Base-by-base conservation (phyloP, 129 eudicot genomes). In the Flaveria ramosissima region DNA sequence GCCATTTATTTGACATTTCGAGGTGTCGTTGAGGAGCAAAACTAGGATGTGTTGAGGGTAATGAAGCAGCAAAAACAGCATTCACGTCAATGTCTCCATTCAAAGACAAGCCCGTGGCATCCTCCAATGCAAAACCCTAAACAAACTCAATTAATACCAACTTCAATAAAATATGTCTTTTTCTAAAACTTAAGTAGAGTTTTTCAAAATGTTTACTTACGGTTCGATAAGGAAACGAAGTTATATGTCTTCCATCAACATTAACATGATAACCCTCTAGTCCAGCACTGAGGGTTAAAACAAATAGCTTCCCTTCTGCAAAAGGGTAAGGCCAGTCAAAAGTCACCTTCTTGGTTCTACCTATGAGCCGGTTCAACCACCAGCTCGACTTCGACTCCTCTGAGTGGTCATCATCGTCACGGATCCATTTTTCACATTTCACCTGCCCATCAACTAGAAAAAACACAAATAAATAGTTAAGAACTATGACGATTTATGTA, bases 351-450 rank as follows among this genome's bases (percentile, higher is more conserved):
- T 87, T 92, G 24, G 92, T 89, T 72, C 96, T 67, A 57, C 93
- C 90, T 30, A 92, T 84, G 46, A 92, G 84, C 74, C 97, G 81
- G 73, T 86, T 92, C 71, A 89, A 78, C 97, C 97, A 92, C 97
- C 97, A 92, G 39, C 86, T 89, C 12, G 96, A 83, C 75, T 89
- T 92, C 2, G 93, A 87, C 69, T 83, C 89, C 80, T 85, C 88
- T 0, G 91, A 74, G 42, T 83, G 87, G 61, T 81, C 77, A 56
- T 89, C 89, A 81, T 92, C 97, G 67, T 85, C 91, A 10, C 92
- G 91, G 68, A 84, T 89, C 97, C 97, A 92, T 64, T 92, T 92
- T 70, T 92, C 97, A 83, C 97, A 92, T 83, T 89, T 92, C 68
- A 86, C 81, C 76, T 85, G 83, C 59, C 85, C 96, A 72, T 92